Evolutionary conservation across 768 basidiomycete species (phyloP), one percentile per base, ranked within the genome.

Genomic region (Mycena galopus): DNA sequence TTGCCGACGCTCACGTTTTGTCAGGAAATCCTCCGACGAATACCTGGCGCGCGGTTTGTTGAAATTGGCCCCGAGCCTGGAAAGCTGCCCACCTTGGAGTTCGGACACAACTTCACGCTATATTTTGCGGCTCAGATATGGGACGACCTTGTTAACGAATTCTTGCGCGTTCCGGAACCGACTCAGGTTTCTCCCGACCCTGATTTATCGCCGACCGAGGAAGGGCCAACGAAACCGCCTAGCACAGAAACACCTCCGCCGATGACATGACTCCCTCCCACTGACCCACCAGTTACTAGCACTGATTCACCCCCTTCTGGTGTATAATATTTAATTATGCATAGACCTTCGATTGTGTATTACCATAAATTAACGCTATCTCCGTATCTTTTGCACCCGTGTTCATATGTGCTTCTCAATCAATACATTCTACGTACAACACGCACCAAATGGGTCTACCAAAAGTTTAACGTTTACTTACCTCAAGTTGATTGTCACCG

Each of bases 101-200:
- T 86, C 60, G 85, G 85, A 19, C 85, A 85, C 69, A 77, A 79
- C 67, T 86, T 84, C 80, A 80, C 78, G 32, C 83, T 84, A 51
- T 86, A 85, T 66, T 86, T 85, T 53, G 76, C 82, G 23, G 77
- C 78, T 10, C 50, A 80, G 37, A 73, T 84, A 17, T 86, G 85
- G 85, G 77, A 73, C 44, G 74, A 78, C 39, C 79, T 83, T 27
- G 65, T 85, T 21, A 72, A 80, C 37, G 71, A 65, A 12, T 84
- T 85, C 71, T 72, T 86, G 55, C 65, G 73, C 33, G 68, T 35
- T 29, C 42, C 39, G n/a, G 42, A 62, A 30, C 60, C 35, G 14
- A 44, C 6, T 44, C n/a, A n/a, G n/a, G 42, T 14, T 19, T 19
- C 42, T 19, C 42, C 42, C 42, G 42, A 44, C 16, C 42, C 42